A percentile compares a stretch with the other conserved stretches of the same genome.
Evolutionary conservation across 306 rosid species (phyloP).

Genomic region (cucumber (Cucumis sativus)): Cucumber_9930_V3 NC_026658.2:3496001-3496500

Average conservation of each 20-base stretch:
- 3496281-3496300: constrained; percentile 89
- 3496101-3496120: constrained; percentile 93
- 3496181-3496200: constrained; percentile 3
- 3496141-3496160: constrained; percentile 87
- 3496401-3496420: neutral
- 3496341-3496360: constrained; percentile 91
- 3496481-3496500: neutral
- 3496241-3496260: neutral
- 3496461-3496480: neutral
- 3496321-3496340: constrained; percentile 86
- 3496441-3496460: neutral
- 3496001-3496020: constrained; percentile 1
- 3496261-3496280: constrained; percentile 30
- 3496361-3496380: constrained; percentile 3
- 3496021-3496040: neutral
- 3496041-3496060: constrained; percentile 4
- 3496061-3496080: neutral
- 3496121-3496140: constrained; percentile 93
- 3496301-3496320: constrained; percentile 77
- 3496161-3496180: constrained; percentile 37
- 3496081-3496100: neutral
- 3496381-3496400: constrained; percentile 8
- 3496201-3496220: neutral
- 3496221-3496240: neutral
- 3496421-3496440: neutral